Percentiles rank a stretch among this genome's conserved stretches.
phyloP scores from a whole-genome alignment of 2,329 filamentous ascomycete genomes.

The Colletotrichum cereale region DNA sequence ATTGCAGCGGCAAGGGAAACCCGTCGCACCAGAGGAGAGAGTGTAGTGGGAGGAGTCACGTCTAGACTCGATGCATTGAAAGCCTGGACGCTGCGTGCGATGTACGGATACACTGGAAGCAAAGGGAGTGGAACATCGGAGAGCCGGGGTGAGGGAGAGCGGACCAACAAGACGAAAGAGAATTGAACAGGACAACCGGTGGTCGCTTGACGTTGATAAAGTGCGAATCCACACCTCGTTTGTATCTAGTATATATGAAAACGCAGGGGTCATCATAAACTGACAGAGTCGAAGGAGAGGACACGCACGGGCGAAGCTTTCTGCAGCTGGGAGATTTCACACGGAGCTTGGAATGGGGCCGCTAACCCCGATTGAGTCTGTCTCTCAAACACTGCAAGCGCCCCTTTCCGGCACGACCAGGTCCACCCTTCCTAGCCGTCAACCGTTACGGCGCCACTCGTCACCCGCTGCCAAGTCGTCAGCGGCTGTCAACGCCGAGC shows the following conservation, averaged over 20 bases:
- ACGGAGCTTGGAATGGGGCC: conserved; percentile 27
- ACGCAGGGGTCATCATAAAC: conserved; percentile 25
- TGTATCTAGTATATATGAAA: conserved; percentile 33
- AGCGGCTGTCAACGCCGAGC: not conserved
- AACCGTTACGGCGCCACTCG: not conserved
- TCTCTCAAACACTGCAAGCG: conserved; percentile 13
- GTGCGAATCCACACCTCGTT: conserved; percentile 32
- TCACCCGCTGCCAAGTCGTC: not conserved
- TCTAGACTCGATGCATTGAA: conserved; percentile 5
- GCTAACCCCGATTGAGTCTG: conserved; percentile 21
- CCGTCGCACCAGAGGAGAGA: not conserved
- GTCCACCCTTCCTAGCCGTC: conserved; percentile 5
- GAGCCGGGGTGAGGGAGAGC: conserved; percentile 8
- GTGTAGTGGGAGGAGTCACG: conserved; percentile 15
- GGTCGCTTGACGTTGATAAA: conserved; percentile 35
- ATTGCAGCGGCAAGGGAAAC: conserved; percentile 27
- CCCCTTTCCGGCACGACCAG: conserved; percentile 37
- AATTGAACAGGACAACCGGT: conserved; percentile 23
- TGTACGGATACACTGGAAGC: no score
- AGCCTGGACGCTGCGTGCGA: no score
- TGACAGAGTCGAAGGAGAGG: not conserved
- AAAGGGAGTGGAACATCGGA: not conserved
- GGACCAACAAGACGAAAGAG: conserved; percentile 20
- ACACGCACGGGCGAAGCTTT: conserved; percentile 16
- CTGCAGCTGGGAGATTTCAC: conserved; percentile 36